Conservation (phyloP, 228 moss, liverwort and hornwort species). For the Sphagnum fallax region DNA sequence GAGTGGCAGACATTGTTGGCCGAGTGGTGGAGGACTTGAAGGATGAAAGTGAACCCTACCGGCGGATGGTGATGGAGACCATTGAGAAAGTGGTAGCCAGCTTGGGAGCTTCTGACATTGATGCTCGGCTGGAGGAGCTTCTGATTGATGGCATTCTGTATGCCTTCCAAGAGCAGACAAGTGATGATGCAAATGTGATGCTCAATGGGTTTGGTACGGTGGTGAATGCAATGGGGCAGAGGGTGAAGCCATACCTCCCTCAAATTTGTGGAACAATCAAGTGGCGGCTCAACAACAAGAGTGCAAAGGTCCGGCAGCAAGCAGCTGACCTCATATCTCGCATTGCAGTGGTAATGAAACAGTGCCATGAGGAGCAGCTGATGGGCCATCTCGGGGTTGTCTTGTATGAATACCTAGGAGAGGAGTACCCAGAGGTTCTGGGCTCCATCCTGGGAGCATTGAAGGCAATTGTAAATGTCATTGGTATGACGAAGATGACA, state of each 20-base stretch:
- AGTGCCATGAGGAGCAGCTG: conserved; percentile 95
- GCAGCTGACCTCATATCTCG: conserved; percentile 94
- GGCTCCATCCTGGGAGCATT: conserved; percentile 94
- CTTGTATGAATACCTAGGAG: conserved; percentile 89
- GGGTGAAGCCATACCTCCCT: conserved; percentile 94
- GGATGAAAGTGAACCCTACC: conserved; percentile 96
- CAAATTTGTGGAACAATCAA: conserved; percentile 99
- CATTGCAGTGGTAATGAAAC: conserved; percentile 99
- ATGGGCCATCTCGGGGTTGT: conserved; percentile 99
- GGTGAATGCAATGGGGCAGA: conserved; percentile 93
- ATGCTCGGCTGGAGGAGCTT: conserved; percentile 88
- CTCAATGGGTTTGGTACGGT: conserved; percentile 98
- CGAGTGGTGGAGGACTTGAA: conserved; percentile 97
- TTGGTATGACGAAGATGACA: conserved; percentile 99
- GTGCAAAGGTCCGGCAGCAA: conserved; percentile 98
- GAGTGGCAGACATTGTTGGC: conserved; percentile 94
- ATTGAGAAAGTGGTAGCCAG: conserved; percentile 99
- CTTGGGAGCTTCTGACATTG: conserved; percentile 91
- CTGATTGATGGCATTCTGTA: conserved; percentile 95
- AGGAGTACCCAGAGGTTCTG: conserved; percentile 97
- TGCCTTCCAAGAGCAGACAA: conserved; percentile 98
- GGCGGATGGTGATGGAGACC: conserved; percentile 99
- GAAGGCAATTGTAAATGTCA: conserved; percentile 98
- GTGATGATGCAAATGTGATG: conserved; percentile 99
- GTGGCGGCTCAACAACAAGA: conserved; percentile 98